Evolutionary conservation across 805 yeast species (phyloP).

Genomic region (Candida coleopterorum): DNA sequence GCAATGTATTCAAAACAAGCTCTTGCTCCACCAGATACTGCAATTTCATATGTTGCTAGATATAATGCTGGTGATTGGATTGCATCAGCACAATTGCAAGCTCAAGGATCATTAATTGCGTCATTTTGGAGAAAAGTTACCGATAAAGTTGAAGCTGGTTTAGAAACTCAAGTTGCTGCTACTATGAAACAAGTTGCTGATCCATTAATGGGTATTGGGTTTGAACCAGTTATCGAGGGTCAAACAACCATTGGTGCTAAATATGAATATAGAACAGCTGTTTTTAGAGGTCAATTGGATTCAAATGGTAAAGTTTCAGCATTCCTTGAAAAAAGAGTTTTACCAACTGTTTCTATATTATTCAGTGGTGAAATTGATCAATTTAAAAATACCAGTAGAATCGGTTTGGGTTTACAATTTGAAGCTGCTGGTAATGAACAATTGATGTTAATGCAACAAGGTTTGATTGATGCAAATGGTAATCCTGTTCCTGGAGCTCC

Average conservation of each 20-base stretch:
- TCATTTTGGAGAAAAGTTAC: conserved; percentile 94
- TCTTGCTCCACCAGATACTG: conserved; percentile 80
- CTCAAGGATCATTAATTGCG: conserved; percentile 83
- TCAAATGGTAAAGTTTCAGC: conserved; percentile 86
- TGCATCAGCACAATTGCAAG: conserved; percentile 88
- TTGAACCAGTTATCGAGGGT: conserved; percentile 85
- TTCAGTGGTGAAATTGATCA: conserved; percentile 95
- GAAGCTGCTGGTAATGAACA: conserved; percentile 95
- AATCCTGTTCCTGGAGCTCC: conserved; percentile 83
- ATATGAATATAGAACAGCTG: conserved; percentile 94
- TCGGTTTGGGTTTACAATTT: conserved; percentile 93
- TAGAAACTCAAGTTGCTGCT: conserved; percentile 80
- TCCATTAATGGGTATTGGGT: conserved; percentile 73
- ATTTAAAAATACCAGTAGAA: conserved; percentile 57
- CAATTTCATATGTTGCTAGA: conserved; percentile 84
- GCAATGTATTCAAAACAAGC: conserved; percentile 80
- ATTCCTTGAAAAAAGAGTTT: conserved; percentile 86
- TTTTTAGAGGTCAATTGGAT: conserved; percentile 93
- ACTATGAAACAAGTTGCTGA: conserved; percentile 69
- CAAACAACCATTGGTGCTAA: conserved; percentile 93
- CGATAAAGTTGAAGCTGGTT: conserved; percentile 91
- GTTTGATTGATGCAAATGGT: conserved; percentile 76
- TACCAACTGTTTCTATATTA: conserved; percentile 84
- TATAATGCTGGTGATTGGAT: conserved; percentile 88
- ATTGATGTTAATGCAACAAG: conserved; percentile 86